phyloP scores from a whole-genome alignment of 768 basidiomycete species.

The Hygrocybe coccinea region DNA sequence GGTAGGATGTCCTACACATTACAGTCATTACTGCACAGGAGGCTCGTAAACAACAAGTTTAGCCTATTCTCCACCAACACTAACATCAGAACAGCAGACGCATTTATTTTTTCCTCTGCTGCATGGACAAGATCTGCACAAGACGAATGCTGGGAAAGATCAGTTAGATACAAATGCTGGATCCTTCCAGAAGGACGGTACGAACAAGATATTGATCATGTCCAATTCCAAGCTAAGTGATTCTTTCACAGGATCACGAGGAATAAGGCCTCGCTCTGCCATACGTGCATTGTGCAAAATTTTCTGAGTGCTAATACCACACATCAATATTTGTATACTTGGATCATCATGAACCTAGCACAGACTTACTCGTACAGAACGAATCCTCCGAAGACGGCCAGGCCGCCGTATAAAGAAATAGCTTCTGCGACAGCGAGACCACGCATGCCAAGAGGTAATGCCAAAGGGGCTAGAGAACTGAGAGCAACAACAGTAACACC shows the following conservation, averaged over 20 bases:
- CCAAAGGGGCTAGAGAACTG: constrained; percentile 83
- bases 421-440: constrained; percentile 71
- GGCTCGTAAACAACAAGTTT: neutral
- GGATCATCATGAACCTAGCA: neutral
- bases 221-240: constrained; percentile 76
- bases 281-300: constrained; percentile 72
- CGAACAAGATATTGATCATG: constrained; percentile 87
- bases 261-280: constrained; percentile 61
- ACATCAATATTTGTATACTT: neutral
- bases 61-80: neutral
- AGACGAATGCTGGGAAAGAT: constrained; percentile 59
- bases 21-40: neutral
- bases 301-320: constrained; percentile 65
- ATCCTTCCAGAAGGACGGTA: constrained; percentile 5
- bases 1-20: too few relatives aligned
- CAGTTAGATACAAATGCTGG: neutral
- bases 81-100: neutral
- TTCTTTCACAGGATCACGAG: constrained; percentile 72
- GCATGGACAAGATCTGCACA: constrained; percentile 74
- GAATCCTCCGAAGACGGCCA: constrained; percentile 83
- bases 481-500: constrained; percentile 86
- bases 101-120: constrained; percentile 52
- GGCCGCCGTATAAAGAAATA: constrained; percentile 80
- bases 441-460: constrained; percentile 77
- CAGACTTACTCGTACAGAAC: constrained; percentile 77